Base-by-base conservation (phyloP, 1,284 basidiomycete genomes). In the Irpex sp. region DNA sequence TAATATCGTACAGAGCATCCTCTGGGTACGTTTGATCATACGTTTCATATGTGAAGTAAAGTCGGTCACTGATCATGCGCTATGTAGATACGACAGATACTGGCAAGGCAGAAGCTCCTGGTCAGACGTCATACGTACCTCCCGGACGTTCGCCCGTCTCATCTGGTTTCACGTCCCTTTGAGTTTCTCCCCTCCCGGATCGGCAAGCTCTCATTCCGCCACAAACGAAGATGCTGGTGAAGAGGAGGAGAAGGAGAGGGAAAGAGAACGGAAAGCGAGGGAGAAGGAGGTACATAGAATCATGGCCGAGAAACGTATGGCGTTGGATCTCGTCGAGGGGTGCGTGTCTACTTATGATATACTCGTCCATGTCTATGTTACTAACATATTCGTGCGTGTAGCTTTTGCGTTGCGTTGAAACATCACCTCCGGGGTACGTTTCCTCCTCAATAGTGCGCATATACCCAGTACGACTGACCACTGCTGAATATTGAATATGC, bases 81-180 rank as follows among this genome's bases (percentile, higher is more conserved):
- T 59, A 4, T 58, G 15, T 21, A 83, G 84, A 4, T 87, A 87
- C 65, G 86, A 88, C 63, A 79, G 84, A 17, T 89, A 88, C 69
- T 87, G 83, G 81, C 79, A 83, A 73, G 87, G 87, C n/a, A 76
- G 85, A 19, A 78, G 77, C 0, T 77, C 76, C 26, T 88, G 86
- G 86, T 80, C 82, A 0, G 86, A 88, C 62, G 74, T 88, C 3
- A 83, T 87, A 2, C 73, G 73, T 19, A 83, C 80, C 53, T 71
- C 80, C 5, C 76, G 84, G 19, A 79, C 80, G 0, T 73, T 85
- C 59, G 75, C 77, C 3, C 80, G 87, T 11, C 75, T 88, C 15
- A 77, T 87, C 19, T 88, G 86, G 87, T 83, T 86, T 65, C 86
- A 89, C 65, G 77, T 85, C 8, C 87, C 88, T 3, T 79, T 79